Conservation (phyloP, 805 yeast genomes). For the Candida golubevii region DNA sequence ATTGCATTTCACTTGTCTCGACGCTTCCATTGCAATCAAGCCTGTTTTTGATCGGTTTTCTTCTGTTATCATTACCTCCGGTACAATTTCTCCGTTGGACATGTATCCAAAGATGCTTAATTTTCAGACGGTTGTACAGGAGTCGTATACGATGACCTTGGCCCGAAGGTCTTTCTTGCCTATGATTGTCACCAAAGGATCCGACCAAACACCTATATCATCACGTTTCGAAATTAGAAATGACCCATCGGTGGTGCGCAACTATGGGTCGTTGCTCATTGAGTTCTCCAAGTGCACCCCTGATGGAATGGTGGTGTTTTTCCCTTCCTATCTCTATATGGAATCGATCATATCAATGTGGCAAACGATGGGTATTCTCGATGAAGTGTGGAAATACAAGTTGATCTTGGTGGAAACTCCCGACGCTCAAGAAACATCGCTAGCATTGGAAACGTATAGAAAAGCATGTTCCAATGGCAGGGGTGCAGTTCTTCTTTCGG, state of each 20-base stretch:
- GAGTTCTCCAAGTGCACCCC: slow-evolving; percentile 96
- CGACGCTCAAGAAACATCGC: slow-evolving; percentile 95
- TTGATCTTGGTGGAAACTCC: slow-evolving; percentile 95
- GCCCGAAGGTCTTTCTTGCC: slow-evolving; percentile 92
- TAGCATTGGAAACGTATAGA: slow-evolving; percentile 92
- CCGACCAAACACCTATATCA: slow-evolving; percentile 95
- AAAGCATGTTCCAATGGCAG: slow-evolving; percentile 97
- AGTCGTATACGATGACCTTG: slow-evolving; percentile 93
- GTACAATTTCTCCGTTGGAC: slow-evolving; percentile 96
- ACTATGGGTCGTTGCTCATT: slow-evolving; percentile 87
- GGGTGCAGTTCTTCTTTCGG: slow-evolving; percentile 93
- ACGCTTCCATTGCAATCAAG: slow-evolving; percentile 96
- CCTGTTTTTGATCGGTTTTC: slow-evolving; percentile 93
- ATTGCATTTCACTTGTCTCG: slow-evolving; percentile 86
- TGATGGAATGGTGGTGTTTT: slow-evolving; percentile 96
- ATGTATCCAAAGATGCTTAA: slow-evolving; percentile 98
- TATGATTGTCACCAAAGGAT: slow-evolving; percentile 92
- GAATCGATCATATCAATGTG: slow-evolving; percentile 97
- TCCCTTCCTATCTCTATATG: slow-evolving; percentile 96
- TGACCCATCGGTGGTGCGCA: slow-evolving; percentile 96
- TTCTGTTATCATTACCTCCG: slow-evolving; percentile 92
- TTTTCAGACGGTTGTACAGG: slow-evolving; percentile 89
- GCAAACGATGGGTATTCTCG: slow-evolving; percentile 98
- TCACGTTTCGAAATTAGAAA: slow-evolving; percentile 95
- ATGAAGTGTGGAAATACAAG: slow-evolving; percentile 98